Conservation (phyloP, 1,139 yeast genomes). For the Kodamaea ohmeri region DNA sequence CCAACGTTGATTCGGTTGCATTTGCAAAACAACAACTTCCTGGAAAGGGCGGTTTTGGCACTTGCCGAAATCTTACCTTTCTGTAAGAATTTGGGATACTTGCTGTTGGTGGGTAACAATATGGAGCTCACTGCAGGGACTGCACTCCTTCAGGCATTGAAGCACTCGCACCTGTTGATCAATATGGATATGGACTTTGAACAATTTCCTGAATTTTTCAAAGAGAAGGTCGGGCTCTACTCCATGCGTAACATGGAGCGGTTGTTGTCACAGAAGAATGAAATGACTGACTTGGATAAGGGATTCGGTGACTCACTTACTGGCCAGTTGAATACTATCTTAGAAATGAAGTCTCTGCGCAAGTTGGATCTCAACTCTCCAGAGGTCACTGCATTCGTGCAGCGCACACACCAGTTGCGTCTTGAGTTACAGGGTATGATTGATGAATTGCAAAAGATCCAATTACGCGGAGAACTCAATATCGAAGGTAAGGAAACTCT, state of each 20-base stretch:
- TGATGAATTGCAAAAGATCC: slow-evolving; percentile 54
- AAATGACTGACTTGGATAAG: not conserved
- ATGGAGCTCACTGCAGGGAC: slow-evolving; percentile 45
- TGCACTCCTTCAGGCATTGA: slow-evolving; percentile 40
- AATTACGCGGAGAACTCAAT: slow-evolving; percentile 51
- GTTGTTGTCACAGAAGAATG: slow-evolving; percentile 20
- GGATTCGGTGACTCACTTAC: slow-evolving; percentile 25
- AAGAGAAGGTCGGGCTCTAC: slow-evolving; percentile 60
- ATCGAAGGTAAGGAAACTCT: slow-evolving; percentile 73
- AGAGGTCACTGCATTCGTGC: slow-evolving; percentile 41
- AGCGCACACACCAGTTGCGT: slow-evolving; percentile 43
- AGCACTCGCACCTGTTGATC: slow-evolving; percentile 39
- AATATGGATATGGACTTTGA: slow-evolving; percentile 42
- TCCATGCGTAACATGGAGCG: slow-evolving; percentile 72
- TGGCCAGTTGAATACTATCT: slow-evolving; percentile 36
- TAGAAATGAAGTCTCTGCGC: slow-evolving; percentile 31
- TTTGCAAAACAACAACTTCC: slow-evolving; percentile 56
- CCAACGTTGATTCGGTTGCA: slow-evolving; percentile 56
- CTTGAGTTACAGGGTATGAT: slow-evolving; percentile 51
- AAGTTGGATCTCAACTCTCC: slow-evolving; percentile 21
- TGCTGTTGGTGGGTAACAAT: slow-evolving; percentile 60
- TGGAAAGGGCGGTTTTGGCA: slow-evolving; percentile 46
- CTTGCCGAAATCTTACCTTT: slow-evolving; percentile 62
- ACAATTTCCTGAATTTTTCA: slow-evolving; percentile 41
- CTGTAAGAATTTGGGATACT: slow-evolving; percentile 53